Conservation (phyloP, 176 grass and related monocot genomes). For the Neostapfia colusana region DNA sequence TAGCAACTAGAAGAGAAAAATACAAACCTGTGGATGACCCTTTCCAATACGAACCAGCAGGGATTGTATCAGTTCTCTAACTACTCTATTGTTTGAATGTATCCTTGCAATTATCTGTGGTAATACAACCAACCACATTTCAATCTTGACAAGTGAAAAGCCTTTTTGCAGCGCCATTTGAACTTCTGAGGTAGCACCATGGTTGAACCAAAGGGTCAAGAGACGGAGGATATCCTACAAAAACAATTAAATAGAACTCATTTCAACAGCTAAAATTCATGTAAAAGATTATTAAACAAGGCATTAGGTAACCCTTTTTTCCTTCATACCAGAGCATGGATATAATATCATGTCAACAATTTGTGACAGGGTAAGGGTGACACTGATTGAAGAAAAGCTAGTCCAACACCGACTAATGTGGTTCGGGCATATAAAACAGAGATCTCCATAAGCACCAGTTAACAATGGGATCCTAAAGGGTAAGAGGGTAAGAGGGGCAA, state of each 20-base stretch:
- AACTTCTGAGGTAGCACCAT: constrained; percentile 83
- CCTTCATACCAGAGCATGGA: constrained; percentile 8
- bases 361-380: too few relatives aligned
- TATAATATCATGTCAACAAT: constrained; percentile 1
- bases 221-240: constrained; percentile 96
- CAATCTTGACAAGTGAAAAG: constrained; percentile 93
- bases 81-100: constrained; percentile 87
- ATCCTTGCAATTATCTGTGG: constrained; percentile 99
- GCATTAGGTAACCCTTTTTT: constrained; percentile 3
- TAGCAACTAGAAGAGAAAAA: constrained; percentile 27
- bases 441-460: too few relatives aligned
- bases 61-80: constrained; percentile 94
- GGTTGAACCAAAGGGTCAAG: constrained; percentile 96
- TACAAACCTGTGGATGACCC: constrained; percentile 85
- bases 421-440: too few relatives aligned
- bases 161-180: constrained; percentile 85
- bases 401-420: too few relatives aligned
- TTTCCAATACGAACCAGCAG: constrained; percentile 93
- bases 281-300: constrained; percentile 24
- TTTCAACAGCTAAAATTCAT: constrained; percentile 4
- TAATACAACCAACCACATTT: constrained; percentile 98
- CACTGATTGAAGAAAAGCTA: too few relatives aligned
- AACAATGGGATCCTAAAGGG: too few relatives aligned
- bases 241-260: constrained; percentile 36
- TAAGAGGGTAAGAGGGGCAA: too few relatives aligned